These are phyloP conservation scores for Plenodomus biglobosus DNA, from an alignment of 2,329 filamentous ascomycete genomes.

Conservation along the genomic window DNA sequence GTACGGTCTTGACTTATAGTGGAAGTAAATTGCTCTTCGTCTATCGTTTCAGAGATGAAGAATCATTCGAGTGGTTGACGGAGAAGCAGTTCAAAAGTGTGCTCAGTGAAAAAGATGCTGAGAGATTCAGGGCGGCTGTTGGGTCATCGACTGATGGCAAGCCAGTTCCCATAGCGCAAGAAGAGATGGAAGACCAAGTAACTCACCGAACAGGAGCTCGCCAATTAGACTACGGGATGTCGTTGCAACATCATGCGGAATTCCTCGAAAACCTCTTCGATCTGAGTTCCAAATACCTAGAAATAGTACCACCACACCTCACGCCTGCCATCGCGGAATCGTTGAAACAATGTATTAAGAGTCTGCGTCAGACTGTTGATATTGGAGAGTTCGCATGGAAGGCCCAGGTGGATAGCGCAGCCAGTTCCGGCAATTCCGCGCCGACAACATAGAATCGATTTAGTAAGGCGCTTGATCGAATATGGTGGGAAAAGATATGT, in stretches of 20 bases:
- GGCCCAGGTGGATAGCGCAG: slow-evolving; percentile 1
- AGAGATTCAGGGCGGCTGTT: slow-evolving; percentile 1
- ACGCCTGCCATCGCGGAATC: slow-evolving; percentile 1
- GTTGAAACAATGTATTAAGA: slow-evolving; percentile 1
- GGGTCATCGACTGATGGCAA: slow-evolving; percentile 1
- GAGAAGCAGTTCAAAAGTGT: slow-evolving; percentile 1
- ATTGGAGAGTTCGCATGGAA: slow-evolving; percentile 1
- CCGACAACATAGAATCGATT: slow-evolving; percentile 2
- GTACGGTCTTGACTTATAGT: slow-evolving; percentile 2
- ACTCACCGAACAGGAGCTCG: background rate
- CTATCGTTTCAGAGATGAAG: slow-evolving; percentile 2
- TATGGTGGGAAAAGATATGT: slow-evolving; percentile 1
- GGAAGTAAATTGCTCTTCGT: slow-evolving; percentile 2
- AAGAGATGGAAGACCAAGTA: slow-evolving; percentile 2
- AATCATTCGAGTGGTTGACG: slow-evolving; percentile 2
- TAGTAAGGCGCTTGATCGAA: slow-evolving; percentile 1
- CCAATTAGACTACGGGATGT: slow-evolving; percentile 1
- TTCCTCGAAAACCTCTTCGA: background rate
- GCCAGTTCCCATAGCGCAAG: slow-evolving; percentile 1
- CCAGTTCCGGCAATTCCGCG: slow-evolving; percentile 1
- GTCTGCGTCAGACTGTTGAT: slow-evolving; percentile 1
- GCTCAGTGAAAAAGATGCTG: slow-evolving; percentile 2
- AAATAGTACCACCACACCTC: slow-evolving; percentile 1
- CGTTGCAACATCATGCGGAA: slow-evolving; percentile 2
- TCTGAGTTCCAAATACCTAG: slow-evolving; percentile 1